Evolutionary conservation across 768 basidiomycete species (phyloP), one percentile per base, ranked within the genome.

Genomic region (Ramaria sp.): DNA sequence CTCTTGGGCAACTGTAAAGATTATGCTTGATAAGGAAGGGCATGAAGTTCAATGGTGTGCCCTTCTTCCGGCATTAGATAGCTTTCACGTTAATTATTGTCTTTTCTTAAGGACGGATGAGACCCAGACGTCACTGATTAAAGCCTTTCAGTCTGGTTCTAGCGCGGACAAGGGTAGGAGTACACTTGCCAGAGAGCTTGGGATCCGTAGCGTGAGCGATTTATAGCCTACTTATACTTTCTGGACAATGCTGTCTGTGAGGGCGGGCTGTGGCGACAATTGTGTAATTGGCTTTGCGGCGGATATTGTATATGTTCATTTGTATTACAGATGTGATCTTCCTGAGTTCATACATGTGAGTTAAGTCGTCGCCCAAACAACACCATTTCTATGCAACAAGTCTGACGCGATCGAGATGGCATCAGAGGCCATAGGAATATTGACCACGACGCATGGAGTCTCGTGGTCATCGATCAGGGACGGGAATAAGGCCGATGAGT

Each of bases 1-100:
- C 71, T 92, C 89, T 1, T 99, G 96, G 96, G 83, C 89, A 3
- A 96, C 96, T 0, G 83, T 94, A 59, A 93, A 92, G 66, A 78
- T 89, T 1, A 68, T 83, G 2, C 71, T 99, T 15, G 91, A 95
- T 51, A 88, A 88, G 65, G 73, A 81, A 39, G 95, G 80, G 0
- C 85, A 91, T 67, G 63, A 74, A 1, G 83, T 89, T 11, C 81
- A 87, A 72, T 99, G 96, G 95, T 94, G 38, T 3, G 13, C 27
- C 31, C 30, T 6, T n/a, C 19, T 33, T 49, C 11, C 69, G 63
- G 20, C 37, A 11, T 27, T 38, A 12, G 22, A 31, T 38, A 24
- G 20, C 17, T 50, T 43, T 55, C 30, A 43, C 39, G 37, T 20
- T 17, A n/a, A 52, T n/a, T 3, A 38, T 34, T 30, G 1, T 20